Evolutionary conservation across 2,329 filamentous ascomycete species (phyloP).

Genomic region (Alternaria gansuensis): DNA sequence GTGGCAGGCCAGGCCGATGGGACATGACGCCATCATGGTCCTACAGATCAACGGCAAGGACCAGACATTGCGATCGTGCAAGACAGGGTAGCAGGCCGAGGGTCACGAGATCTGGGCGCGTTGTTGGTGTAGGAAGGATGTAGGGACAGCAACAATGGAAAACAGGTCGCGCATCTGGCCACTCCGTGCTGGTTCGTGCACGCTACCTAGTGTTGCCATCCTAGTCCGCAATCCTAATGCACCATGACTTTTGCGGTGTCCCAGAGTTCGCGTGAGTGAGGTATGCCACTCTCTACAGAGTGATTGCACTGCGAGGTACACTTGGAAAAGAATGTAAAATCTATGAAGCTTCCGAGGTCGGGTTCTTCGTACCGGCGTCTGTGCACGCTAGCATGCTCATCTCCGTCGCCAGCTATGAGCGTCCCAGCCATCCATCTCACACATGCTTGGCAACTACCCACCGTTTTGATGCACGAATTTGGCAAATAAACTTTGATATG

Average conservation of each 20-base stretch:
- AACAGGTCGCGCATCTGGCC: not conserved
- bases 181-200: not conserved
- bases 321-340: not conserved
- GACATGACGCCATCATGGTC: not conserved
- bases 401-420: slow-evolving; percentile 7
- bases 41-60: no score
- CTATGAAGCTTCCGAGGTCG: not conserved
- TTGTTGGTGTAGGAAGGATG: slow-evolving; percentile 3
- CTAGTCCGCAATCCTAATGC: not conserved
- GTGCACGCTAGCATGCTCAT: slow-evolving; percentile 19
- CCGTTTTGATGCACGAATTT: slow-evolving; percentile 14
- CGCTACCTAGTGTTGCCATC: not conserved
- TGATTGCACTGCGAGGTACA: not conserved
- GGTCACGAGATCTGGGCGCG: not conserved
- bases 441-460: not conserved
- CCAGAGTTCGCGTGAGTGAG: not conserved
- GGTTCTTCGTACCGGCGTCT: slow-evolving; percentile 4
- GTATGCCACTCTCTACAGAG: not conserved
- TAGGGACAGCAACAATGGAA: not conserved
- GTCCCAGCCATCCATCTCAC: slow-evolving; percentile 15
- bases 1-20: not conserved
- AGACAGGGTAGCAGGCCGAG: not conserved
- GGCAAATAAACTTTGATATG: slow-evolving; percentile 29
- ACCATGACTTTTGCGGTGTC: not conserved
- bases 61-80: not conserved